These are phyloP conservation scores for Telopea speciosissima DNA, from an alignment of 177 flowering plant genomes.

Conservation along the genomic window DNA sequence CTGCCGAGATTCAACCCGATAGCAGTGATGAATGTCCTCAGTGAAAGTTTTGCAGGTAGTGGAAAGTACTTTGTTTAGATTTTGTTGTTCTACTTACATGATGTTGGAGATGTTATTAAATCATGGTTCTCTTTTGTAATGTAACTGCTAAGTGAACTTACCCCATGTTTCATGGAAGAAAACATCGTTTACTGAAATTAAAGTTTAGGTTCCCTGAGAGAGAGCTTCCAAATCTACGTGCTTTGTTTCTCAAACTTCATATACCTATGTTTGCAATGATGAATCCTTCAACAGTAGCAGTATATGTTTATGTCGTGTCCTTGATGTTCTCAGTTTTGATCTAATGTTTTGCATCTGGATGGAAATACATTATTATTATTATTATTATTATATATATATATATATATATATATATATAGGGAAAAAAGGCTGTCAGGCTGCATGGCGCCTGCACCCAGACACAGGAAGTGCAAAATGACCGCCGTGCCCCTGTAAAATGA, in stretches of 20 bases:
- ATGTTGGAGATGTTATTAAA: background rate
- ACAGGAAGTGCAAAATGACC: too few species aligned
- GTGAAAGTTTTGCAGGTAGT: background rate
- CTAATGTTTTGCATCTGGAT: too few species aligned
- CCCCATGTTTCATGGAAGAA: too few species aligned
- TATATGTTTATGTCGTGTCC: too few species aligned
- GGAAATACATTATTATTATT: too few species aligned
- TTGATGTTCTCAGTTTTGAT: too few species aligned
- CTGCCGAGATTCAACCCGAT: background rate
- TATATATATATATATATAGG: too few species aligned
- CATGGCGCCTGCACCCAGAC: too few species aligned
- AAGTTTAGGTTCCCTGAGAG: background rate
- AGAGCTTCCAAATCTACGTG: background rate
- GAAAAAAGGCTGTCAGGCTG: too few species aligned
- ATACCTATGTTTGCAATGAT: background rate
- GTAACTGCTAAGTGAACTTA: conserved; percentile 21
- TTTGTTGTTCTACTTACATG: background rate
- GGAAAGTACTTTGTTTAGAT: background rate
- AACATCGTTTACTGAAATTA: background rate
- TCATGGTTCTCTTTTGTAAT: conserved; percentile 17
- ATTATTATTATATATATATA: too few species aligned
- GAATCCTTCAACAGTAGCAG: too few species aligned
- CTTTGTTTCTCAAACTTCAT: conserved; percentile 2
- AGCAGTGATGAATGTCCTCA: background rate
- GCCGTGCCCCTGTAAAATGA: too few species aligned